A percentile compares a stretch with the other conserved stretches of the same genome.
These are phyloP conservation scores for Capsicum pubescens DNA, from an alignment of 257 asterid species.

Conservation along the genomic window DNA sequence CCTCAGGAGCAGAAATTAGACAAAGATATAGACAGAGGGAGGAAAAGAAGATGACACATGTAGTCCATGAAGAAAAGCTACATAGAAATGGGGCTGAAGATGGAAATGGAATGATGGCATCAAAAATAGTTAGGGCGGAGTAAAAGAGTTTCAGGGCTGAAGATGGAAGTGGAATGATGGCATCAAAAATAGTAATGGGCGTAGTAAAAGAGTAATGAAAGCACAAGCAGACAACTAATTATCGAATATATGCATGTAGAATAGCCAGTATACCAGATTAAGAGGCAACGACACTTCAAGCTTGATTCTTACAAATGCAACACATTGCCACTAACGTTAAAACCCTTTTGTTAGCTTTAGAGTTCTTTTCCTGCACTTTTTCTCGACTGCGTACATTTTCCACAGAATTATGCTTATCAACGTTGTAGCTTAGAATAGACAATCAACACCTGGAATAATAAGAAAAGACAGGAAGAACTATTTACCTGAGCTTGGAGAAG, in stretches of 20 bases:
- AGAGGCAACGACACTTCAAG: background rate
- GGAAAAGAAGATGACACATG: conserved; percentile 10
- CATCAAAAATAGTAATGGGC: background rate
- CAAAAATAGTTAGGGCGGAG: no score
- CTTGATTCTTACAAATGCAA: background rate
- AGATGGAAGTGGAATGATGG: conserved; percentile 12
- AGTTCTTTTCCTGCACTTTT: background rate
- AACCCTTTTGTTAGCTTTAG: background rate
- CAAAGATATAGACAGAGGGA: background rate
- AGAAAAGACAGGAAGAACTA: background rate
- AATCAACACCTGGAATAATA: background rate
- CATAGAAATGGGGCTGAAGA: background rate
- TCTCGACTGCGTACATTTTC: background rate
- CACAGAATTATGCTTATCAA: background rate
- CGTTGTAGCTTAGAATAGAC: background rate
- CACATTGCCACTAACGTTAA: background rate
- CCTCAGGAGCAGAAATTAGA: conserved; percentile 9
- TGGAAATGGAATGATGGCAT: no score
- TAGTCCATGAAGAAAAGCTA: background rate
- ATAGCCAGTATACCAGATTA: background rate
- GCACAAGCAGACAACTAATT: background rate
- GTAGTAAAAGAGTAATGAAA: background rate
- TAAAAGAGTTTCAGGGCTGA: background rate
- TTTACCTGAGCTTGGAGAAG: conserved; percentile 77
- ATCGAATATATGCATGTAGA: conserved; percentile 3